Evolutionary conservation across 495 filamentous ascomycete species (phyloP).

Genomic region (Usnea hakonensis): DNA sequence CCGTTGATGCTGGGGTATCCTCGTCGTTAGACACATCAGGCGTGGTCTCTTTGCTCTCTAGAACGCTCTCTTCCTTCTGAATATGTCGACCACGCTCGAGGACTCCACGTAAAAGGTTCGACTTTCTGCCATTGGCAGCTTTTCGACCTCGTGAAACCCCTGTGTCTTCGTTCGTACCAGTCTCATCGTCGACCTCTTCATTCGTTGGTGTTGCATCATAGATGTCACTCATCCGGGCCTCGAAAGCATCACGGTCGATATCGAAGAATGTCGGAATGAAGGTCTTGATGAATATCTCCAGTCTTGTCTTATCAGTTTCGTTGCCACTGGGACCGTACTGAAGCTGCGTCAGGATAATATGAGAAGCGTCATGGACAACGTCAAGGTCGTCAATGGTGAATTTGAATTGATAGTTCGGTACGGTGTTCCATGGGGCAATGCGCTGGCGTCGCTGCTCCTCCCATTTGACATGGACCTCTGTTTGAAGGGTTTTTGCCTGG

Average conservation of each 20-base stretch:
- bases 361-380: slow-evolving; percentile 72
- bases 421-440: slow-evolving; percentile 48
- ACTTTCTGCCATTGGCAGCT: slow-evolving; percentile 56
- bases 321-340: slow-evolving; percentile 60
- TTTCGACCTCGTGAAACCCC: slow-evolving; percentile 51
- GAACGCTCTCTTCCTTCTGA: slow-evolving; percentile 67
- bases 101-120: slow-evolving; percentile 76
- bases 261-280: slow-evolving; percentile 89
- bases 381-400: slow-evolving; percentile 67
- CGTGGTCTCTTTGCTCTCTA: slow-evolving; percentile 75
- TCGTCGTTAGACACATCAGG: slow-evolving; percentile 73
- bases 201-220: slow-evolving; percentile 51
- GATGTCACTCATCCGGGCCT: slow-evolving; percentile 66
- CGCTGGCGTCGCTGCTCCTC: slow-evolving; percentile 71
- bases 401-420: slow-evolving; percentile 62
- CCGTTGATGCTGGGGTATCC: slow-evolving; percentile 39
- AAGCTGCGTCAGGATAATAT: slow-evolving; percentile 68
- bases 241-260: slow-evolving; percentile 65
- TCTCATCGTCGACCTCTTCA: slow-evolving; percentile 64
- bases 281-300: slow-evolving; percentile 75
- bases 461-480: slow-evolving; percentile 76
- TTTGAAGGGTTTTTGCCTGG: slow-evolving; percentile 73
- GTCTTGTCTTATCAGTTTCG: slow-evolving; percentile 62
- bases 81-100: slow-evolving; percentile 69
- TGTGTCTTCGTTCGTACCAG: slow-evolving; percentile 42